These are phyloP conservation scores for Aureobasidium uvarum DNA, from an alignment of 2,329 filamentous ascomycete species.

Conservation along the genomic window DNA sequence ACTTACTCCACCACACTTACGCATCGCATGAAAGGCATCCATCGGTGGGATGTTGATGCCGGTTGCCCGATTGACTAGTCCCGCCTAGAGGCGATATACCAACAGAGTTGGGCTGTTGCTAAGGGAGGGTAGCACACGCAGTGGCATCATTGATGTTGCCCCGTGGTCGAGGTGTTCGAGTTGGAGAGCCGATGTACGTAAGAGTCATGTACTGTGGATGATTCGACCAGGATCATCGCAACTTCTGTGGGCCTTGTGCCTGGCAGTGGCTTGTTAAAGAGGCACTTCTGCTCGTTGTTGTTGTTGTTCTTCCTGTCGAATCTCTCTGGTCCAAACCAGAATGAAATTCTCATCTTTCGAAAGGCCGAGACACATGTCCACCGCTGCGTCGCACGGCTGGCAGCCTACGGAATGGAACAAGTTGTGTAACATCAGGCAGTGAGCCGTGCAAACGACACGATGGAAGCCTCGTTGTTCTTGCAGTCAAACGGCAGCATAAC, in stretches of 20 bases:
- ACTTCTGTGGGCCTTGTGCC: background rate
- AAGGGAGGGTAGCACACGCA: conserved; percentile 4
- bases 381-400: background rate
- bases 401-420: background rate
- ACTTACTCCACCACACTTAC: conserved; percentile 21
- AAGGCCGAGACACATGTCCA: background rate
- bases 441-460: background rate
- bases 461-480: conserved; percentile 1
- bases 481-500: conserved; percentile 4
- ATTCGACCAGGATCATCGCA: background rate
- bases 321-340: background rate
- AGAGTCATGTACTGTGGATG: conserved; percentile 4
- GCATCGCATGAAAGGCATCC: conserved; percentile 2
- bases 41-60: conserved; percentile 6
- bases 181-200: conserved; percentile 24
- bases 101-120: conserved; percentile 14
- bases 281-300: background rate
- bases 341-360: background rate
- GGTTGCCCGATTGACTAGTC: conserved; percentile 11
- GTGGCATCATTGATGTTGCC: conserved; percentile 13
- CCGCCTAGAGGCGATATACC: background rate
- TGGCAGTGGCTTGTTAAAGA: background rate
- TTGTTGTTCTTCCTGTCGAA: background rate
- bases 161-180: background rate
- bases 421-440: conserved; percentile 12